Evolutionary conservation across 1,139 yeast genomes (phyloP), one percentile per base, ranked within the genome.

Genomic region (Kluyveromyces sp.): DNA sequence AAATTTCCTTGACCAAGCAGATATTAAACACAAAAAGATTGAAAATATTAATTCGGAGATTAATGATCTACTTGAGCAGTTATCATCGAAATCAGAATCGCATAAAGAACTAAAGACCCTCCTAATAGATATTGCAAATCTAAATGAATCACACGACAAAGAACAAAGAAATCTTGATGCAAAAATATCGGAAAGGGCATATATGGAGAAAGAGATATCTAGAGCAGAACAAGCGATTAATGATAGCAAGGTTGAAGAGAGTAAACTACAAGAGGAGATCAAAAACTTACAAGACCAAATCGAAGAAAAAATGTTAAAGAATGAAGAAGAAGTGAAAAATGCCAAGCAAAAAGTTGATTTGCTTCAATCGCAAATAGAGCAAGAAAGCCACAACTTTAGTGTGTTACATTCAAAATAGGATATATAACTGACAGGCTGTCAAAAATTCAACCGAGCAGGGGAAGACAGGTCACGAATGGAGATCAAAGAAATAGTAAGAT

Each of bases 201-300:
- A 85, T 60, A 83, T 84, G 78, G 65, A 71, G 7, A 71, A 70
- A 36, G 95, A 89, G 62, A 77, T 80, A 46, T 72, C 72, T 42
- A 77, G 81, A 50, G 87, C 94, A 0, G 60, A 70, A 2, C 64
- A 68, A 4, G 76, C 90, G 0, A 75, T 79, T 0, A 64, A 63
- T 4, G 87, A 80, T 15, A 76, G 85, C 0, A 63, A 66, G 3
- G 55, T 58, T 1, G 77, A 74, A 45, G 69, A 77, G 4, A 61
- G 57, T 3, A 63, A 58, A 2, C 54, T 72, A n/a, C 58, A 65
- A 37, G 57, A 57, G 0, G 65, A 64, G 34, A 66, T 71, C 27
- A 59, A 57, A 2, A 66, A 57, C 7, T 59, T 65, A 30, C 53
- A 60, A 43, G 42, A 40, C 3, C 45, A 48, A 8, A 48, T 53